Evolutionary conservation across 2,329 filamentous ascomycete genomes (phyloP).

Genomic region (Nigrospora oryzae): DNA sequence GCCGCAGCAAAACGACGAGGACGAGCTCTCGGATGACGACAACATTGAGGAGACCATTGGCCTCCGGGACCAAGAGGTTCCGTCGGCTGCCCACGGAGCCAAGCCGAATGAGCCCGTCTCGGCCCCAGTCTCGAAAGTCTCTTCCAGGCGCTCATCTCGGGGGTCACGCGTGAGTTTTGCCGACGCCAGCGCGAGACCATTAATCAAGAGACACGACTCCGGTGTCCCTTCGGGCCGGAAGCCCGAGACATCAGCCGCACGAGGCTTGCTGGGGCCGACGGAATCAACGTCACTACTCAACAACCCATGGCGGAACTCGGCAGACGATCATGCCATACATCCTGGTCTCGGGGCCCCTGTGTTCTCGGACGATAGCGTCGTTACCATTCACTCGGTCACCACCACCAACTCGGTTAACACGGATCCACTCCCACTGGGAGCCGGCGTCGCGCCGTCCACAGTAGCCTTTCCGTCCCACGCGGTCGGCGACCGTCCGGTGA

Average conservation of each 20-base stretch:
- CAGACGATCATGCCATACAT: constrained; percentile 17
- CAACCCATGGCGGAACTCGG: constrained; percentile 33
- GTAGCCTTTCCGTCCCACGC: constrained; percentile 10
- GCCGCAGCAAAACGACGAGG: constrained; percentile 45
- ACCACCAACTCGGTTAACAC: constrained; percentile 17
- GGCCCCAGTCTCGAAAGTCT: constrained; percentile 7
- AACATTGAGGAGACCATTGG: constrained; percentile 58
- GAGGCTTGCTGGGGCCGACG: constrained; percentile 13
- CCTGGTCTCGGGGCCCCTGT: constrained; percentile 23
- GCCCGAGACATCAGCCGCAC: constrained; percentile 19
- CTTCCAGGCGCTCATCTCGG: constrained; percentile 39
- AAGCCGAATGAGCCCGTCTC: constrained; percentile 8
- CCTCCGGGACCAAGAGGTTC: constrained; percentile 34
- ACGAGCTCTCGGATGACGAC: constrained; percentile 48
- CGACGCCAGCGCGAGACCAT: constrained; percentile 25
- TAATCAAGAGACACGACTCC: constrained; percentile 20
- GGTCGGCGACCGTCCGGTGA: constrained; percentile 17
- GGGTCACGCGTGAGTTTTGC: constrained; percentile 37
- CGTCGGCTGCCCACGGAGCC: constrained; percentile 17
- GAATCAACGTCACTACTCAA: constrained; percentile 31
- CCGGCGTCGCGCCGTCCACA: constrained; percentile 7
- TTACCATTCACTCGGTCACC: constrained; percentile 17
- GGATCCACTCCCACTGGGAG: constrained; percentile 14
- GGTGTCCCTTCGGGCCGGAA: constrained; percentile 27
- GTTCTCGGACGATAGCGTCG: constrained; percentile 20